Percentiles rank a stretch among this genome's conserved stretches.
Conservation (phyloP, 768 basidiomycete species). For the Tulasnella sp. region DNA sequence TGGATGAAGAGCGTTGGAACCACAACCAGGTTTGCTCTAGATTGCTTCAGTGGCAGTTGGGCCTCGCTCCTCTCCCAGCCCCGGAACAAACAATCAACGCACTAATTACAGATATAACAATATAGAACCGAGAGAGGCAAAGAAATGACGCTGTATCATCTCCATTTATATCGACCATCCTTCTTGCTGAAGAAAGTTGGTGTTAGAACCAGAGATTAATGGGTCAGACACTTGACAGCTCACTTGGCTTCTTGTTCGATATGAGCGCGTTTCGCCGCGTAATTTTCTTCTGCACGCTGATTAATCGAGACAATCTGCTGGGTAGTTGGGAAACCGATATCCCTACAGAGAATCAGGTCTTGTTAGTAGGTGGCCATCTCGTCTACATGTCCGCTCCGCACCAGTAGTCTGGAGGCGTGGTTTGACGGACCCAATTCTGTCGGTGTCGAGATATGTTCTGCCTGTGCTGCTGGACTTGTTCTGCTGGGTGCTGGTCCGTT, state of each 20-base stretch:
- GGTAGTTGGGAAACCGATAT: conserved; percentile 84
- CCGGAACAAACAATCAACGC: background rate
- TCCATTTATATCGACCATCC: conserved; percentile 19
- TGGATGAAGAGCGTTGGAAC: background rate
- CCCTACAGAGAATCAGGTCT: conserved; percentile 34
- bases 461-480: conserved; percentile 49
- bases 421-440: conserved; percentile 61
- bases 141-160: background rate
- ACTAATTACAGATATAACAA: conserved; percentile 8
- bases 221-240: conserved; percentile 31
- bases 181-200: background rate
- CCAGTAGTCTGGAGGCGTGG: conserved; percentile 83
- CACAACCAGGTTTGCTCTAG: background rate
- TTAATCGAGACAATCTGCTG: conserved; percentile 79
- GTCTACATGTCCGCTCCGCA: conserved; percentile 4
- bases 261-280: conserved; percentile 54
- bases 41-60: background rate
- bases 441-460: conserved; percentile 69
- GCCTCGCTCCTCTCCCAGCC: background rate
- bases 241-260: conserved; percentile 59
- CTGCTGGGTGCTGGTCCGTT: conserved; percentile 30
- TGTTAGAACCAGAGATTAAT: background rate
- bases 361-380: background rate
- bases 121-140: background rate
- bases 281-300: conserved; percentile 64